Percentiles rank a stretch among this genome's conserved stretches.
phyloP scores from a whole-genome alignment of 1,139 yeast genomes.

The Sugiyamaella xylanicola region DNA sequence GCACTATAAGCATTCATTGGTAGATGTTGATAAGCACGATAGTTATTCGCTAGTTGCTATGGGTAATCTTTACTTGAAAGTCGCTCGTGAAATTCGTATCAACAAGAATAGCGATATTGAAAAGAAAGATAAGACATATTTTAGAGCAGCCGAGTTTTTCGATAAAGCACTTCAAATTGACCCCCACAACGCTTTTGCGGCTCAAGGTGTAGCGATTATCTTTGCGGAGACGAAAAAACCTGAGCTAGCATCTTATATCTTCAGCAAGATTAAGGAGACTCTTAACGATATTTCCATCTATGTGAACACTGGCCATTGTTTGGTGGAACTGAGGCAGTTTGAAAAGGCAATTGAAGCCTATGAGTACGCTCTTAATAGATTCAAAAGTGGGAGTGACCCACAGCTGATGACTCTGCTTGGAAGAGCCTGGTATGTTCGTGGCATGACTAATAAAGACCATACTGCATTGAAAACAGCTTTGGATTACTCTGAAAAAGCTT shows the following conservation, averaged over 20 bases:
- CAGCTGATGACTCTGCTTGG: constrained; percentile 75
- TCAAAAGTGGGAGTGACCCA: constrained; percentile 63
- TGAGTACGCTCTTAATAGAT: constrained; percentile 73
- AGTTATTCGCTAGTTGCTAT: constrained; percentile 84
- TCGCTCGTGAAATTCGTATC: constrained; percentile 76
- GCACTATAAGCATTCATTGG: constrained; percentile 83
- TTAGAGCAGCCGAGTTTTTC: constrained; percentile 86
- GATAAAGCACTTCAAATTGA: constrained; percentile 87
- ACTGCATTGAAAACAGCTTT: constrained; percentile 63
- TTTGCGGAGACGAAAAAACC: constrained; percentile 84
- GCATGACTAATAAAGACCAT: constrained; percentile 64
- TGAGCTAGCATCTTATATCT: constrained; percentile 77
- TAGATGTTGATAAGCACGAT: constrained; percentile 78
- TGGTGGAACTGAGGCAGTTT: constrained; percentile 77
- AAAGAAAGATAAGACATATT: constrained; percentile 74
- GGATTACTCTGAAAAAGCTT: constrained; percentile 62
- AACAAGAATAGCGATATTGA: constrained; percentile 56
- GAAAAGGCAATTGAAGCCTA: constrained; percentile 87
- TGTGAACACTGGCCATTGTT: constrained; percentile 85
- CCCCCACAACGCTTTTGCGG: constrained; percentile 88
- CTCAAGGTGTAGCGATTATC: constrained; percentile 94
- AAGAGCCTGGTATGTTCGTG: constrained; percentile 89
- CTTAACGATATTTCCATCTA: constrained; percentile 80
- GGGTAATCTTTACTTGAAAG: constrained; percentile 80
- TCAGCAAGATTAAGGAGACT: constrained; percentile 88